phyloP scores from a whole-genome alignment of 495 filamentous ascomycete genomes.

The Zalerion maritima region DNA sequence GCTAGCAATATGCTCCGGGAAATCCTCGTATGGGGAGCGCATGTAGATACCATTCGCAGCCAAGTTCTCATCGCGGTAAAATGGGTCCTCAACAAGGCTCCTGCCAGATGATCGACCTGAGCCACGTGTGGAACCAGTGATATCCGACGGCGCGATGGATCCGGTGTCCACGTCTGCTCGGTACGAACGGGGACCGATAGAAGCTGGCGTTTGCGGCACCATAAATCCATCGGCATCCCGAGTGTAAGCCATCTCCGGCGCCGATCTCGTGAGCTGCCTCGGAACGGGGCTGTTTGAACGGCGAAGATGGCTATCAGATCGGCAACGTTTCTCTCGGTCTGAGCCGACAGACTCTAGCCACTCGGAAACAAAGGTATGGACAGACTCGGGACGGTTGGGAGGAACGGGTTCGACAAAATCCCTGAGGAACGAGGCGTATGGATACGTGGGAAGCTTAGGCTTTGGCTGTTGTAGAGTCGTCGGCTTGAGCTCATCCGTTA shows the following conservation, averaged over 20 bases:
- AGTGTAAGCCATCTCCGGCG: slow-evolving; percentile 6
- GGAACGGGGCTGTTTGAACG: slow-evolving; percentile 5
- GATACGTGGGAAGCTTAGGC: slow-evolving; percentile 8
- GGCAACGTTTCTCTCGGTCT: slow-evolving; percentile 8
- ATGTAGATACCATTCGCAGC: slow-evolving; percentile 10
- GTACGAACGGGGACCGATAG: slow-evolving; percentile 5
- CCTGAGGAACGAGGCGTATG: slow-evolving; percentile 12
- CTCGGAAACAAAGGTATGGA: slow-evolving; percentile 9
- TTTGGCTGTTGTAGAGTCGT: slow-evolving; percentile 12
- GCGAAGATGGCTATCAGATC: slow-evolving; percentile 8
- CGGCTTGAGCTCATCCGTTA: slow-evolving; percentile 8
- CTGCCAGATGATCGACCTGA: too few relatives aligned
- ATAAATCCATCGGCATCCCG: slow-evolving; percentile 6
- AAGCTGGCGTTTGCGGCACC: slow-evolving; percentile 7
- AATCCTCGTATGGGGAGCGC: slow-evolving; percentile 4
- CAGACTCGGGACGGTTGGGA: slow-evolving; percentile 9
- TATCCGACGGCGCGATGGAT: too few relatives aligned
- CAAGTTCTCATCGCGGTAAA: slow-evolving; percentile 10
- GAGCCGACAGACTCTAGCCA: slow-evolving; percentile 8
- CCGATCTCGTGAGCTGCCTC: slow-evolving; percentile 8
- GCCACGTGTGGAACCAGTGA: slow-evolving; percentile 6
- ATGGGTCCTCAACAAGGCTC: slow-evolving; percentile 9
- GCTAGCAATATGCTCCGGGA: slow-evolving; percentile 7
- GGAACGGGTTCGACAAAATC: slow-evolving; percentile 6
- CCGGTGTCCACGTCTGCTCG: slow-evolving; percentile 6